A percentile compares a stretch with the other conserved stretches of the same genome.
Evolutionary conservation across 108 stramenopile genomes (phyloP).

Genomic region (Schizochytrium sp.): DNA sequence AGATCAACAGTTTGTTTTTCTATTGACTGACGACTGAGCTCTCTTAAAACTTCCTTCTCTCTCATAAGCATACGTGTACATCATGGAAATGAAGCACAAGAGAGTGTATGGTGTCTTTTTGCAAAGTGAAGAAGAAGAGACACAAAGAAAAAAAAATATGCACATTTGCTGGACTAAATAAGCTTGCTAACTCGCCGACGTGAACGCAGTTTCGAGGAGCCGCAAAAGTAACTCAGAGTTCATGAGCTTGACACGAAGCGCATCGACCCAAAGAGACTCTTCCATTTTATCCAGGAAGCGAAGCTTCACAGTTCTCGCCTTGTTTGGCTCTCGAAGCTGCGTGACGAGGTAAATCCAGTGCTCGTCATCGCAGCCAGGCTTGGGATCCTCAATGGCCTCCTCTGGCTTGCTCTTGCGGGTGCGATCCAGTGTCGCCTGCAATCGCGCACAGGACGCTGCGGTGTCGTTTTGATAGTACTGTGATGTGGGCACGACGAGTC

Average conservation of each 20-base stretch:
- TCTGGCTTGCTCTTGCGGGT: neutral
- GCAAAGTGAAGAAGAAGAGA: too few relatives aligned
- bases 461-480: neutral
- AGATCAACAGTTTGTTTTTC: too few relatives aligned
- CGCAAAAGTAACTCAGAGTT: neutral
- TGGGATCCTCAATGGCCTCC: neutral
- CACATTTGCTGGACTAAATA: neutral
- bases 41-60: too few relatives aligned
- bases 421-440: conserved; percentile 1
- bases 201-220: conserved; percentile 5
- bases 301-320: neutral
- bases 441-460: neutral
- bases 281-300: conserved; percentile 17
- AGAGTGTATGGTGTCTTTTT: too few relatives aligned
- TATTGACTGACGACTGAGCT: too few relatives aligned
- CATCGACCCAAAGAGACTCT: neutral
- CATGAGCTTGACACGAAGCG: conserved; percentile 12
- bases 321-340: neutral
- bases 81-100: too few relatives aligned
- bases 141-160: neutral
- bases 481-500: neutral
- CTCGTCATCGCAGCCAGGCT: neutral
- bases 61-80: too few relatives aligned
- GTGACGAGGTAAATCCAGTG: conserved; percentile 11
- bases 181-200: neutral